Base-by-base conservation (phyloP, 495 filamentous ascomycete genomes). In the Lasiosphaeriaceae sp. region DNA sequence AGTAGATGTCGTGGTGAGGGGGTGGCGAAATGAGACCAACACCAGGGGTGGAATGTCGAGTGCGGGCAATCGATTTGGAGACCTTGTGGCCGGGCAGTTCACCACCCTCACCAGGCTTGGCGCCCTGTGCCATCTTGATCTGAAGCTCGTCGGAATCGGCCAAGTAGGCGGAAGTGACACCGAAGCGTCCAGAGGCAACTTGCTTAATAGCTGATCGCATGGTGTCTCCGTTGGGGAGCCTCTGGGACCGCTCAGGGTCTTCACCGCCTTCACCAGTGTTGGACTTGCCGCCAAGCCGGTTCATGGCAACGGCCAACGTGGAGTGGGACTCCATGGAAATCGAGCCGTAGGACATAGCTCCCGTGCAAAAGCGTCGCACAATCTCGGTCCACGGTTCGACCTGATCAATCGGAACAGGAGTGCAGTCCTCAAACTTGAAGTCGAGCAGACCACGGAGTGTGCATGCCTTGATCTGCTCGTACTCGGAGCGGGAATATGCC, bases 321-420 rank as follows among this genome's bases (percentile, higher is more conserved):
- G 94, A 99, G 79, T 99, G 94, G 47, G 94, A 92, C 69, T 99
- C 95, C 92, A 97, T 96, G 29, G 95, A 97, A 64, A 99, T 99
- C 23, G 94, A 99, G 45, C 94, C 94, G 67, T 99, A 99, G 17
- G 94, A 99, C 94, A 99, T 99, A 60, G 94, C 94, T 64, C 94
- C 94, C n/a, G 94, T 99, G 65, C 92, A 93, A 73, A 97, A 97
- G 51, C 94, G 88, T 44, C 94, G 91, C 26, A 97, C 95, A 60
- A 99, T 97, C 65, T 97, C 93, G 9, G 94, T 97, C 94, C 94
- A 99, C 6, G 95, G 90, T 71, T 99, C 94, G 49, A 99, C 94
- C 69, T 97, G 93, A 60, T 99, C 94, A 60, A 99, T 96, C 11
- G 92, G 92, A 47, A 99, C 89, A 19, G 93, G 86, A 5, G 80